Evolutionary conservation across 2,329 filamentous ascomycete genomes (phyloP), one percentile per base, ranked within the genome.

Genomic region (Paraconiothyrium brasiliense): DNA sequence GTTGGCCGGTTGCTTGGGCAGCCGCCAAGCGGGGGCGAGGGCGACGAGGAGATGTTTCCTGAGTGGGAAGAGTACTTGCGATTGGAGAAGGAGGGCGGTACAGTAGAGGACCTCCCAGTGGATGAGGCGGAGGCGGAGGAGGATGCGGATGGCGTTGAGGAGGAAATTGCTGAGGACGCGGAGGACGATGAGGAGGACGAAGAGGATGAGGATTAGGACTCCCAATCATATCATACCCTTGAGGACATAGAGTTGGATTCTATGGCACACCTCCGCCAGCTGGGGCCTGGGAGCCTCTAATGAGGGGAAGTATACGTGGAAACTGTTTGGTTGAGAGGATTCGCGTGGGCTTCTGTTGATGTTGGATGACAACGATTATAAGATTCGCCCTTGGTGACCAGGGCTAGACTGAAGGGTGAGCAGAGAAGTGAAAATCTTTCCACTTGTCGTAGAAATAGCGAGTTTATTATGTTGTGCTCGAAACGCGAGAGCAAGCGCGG

Each of bases 41-140:
- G 83, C 7, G 86, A 88, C 63, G 91, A 91, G 44, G 94, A 97
- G 2, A 85, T 99, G 69, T 99, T 99, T 82, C 94, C 94, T 0
- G 93, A 97, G 73, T 99, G 95, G 95, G 92, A 97, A 4, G 91
- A 95, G 79, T 97, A 92, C 84, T 76, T 98, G 70, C 85, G 86
- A 73, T 77, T 97, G 64, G 95, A 98, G 82, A 87, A 85, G 61
- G 89, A 93, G 70, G 91, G 91, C 3, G 84, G 83, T 3, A 77
- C 80, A 54, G 79, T 80, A 37, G 79, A 79, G 46, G 77, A 77
- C 58, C 64, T 73, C 59, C 57, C 59, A 13, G 67, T 59, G 9
- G 65, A 41, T 16, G 65, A 52, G 10, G 74, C 68, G 34, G 76
- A 73, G 20, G 72, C 71, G 8, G 76, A 73, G 24, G 76, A 65